Conservation (phyloP, 2,329 filamentous ascomycete species). For the Aspergillus tanneri region DNA sequence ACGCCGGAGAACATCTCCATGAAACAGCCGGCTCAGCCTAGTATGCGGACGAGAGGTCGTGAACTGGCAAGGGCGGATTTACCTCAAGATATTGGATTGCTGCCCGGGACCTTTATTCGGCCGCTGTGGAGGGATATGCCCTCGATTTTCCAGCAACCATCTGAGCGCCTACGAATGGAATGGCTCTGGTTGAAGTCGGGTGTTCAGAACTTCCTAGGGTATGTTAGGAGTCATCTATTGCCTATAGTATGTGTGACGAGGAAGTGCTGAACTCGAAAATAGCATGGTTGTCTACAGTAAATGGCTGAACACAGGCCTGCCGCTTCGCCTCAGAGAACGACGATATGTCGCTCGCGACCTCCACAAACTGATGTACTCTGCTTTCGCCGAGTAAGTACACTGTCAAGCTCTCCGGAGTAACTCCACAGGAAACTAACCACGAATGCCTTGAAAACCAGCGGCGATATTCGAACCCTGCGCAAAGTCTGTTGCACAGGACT, state of each 20-base stretch:
- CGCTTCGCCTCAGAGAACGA: constrained; percentile 37
- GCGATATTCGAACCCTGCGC: constrained; percentile 36
- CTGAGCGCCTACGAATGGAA: constrained; percentile 38
- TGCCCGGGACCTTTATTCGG: constrained; percentile 45
- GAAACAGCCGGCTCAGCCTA: constrained; percentile 38
- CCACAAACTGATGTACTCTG: constrained; percentile 49
- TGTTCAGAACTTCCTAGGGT: constrained; percentile 38
- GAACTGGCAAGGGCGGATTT: constrained; percentile 34
- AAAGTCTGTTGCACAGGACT: constrained; percentile 43
- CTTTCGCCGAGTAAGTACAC: constrained; percentile 49
- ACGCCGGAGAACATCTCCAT: constrained; percentile 24
- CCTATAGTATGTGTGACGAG: background rate
- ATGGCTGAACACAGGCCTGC: constrained; percentile 32
- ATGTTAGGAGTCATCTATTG: constrained; percentile 13
- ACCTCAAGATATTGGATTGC: constrained; percentile 47
- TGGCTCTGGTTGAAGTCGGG: constrained; percentile 40
- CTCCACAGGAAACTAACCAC: too few species aligned
- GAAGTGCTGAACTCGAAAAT: constrained; percentile 2
- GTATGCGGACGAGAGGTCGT: constrained; percentile 37
- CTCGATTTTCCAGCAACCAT: constrained; percentile 40
- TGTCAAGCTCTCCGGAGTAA: too few species aligned
- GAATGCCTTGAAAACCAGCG: constrained; percentile 22
- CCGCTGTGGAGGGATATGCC: constrained; percentile 42
- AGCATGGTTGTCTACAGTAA: constrained; percentile 37
- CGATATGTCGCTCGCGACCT: constrained; percentile 40